Evolutionary conservation across 73 alveolate genomes (phyloP).

Genomic region (Tetrahymena elliotti): DNA sequence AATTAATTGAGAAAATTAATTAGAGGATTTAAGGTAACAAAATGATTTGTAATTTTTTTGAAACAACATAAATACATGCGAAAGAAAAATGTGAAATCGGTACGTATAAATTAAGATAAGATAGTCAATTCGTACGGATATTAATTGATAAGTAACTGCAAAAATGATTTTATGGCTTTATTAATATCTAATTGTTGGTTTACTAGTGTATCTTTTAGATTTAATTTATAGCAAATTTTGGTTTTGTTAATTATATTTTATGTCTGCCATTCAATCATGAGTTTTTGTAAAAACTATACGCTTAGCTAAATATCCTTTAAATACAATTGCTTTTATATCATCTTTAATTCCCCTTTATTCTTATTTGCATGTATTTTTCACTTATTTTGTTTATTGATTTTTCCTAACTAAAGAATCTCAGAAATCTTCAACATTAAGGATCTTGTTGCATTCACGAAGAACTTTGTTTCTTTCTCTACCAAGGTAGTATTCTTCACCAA

Average conservation of each 20-base stretch:
- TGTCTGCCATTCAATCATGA: slow-evolving; percentile 2
- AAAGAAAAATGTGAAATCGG: not conserved
- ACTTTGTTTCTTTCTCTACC: slow-evolving; percentile 76
- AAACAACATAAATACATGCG: not conserved
- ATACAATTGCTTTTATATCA: not conserved
- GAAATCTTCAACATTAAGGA: slow-evolving; percentile 76
- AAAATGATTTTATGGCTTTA: not conserved
- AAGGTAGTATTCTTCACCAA: slow-evolving; percentile 75
- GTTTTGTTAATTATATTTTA: not conserved
- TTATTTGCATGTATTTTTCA: not conserved
- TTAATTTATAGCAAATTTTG: not conserved
- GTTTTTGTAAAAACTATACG: not conserved
- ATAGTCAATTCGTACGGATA: not conserved
- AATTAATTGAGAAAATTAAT: not conserved
- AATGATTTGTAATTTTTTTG: not conserved
- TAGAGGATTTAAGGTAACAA: not conserved
- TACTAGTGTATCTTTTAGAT: not conserved
- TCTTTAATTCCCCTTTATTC: not conserved
- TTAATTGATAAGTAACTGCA: not conserved
- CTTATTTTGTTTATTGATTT: not conserved
- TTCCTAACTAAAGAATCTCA: not conserved
- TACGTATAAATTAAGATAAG: not conserved
- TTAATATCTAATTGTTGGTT: not conserved
- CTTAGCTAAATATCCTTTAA: not conserved
- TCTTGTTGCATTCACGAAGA: slow-evolving; percentile 62